Base-by-base conservation (phyloP, 2,329 filamentous ascomycete genomes). In the Fusarium praegraminearum region DNA sequence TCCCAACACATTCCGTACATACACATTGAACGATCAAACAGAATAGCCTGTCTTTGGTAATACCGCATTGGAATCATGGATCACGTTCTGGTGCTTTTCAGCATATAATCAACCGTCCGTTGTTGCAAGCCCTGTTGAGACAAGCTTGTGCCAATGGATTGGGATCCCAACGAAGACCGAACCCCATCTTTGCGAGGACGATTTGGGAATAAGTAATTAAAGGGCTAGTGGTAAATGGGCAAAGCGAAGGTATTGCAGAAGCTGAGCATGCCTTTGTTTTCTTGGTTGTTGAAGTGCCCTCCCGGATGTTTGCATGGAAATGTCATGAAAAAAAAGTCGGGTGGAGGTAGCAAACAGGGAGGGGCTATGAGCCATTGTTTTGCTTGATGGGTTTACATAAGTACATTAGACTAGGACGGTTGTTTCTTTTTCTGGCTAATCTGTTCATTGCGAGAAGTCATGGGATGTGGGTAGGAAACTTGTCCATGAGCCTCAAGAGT, bases 41-140 rank as follows among this genome's bases (percentile, higher is more conserved):
- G 75, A 73, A 73, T 73, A 68, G 65, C 72, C 66, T 72, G 76
- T 80, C 79, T 82, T 78, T 83, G 80, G 80, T 82, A 82, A 82
- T 82, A 82, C 79, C 81, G 82, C 83, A 84, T 84, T 80, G 80
- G 79, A 79, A 78, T 75, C 75, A 77, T 77, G 53, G 45, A 71
- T 72, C 58, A 71, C 69, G 57, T 65, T 74, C 49, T 70, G 70
- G 57, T 67, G 75, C 69, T 69, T 74, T 69, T 74, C 32, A 74
- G 73, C 75, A 77, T 77, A 75, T 75, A 76, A 74, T 77, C 68
- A 58, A 70, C 65, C 60, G 57, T 73, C 59, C 57, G 51, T 55
- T 57, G 26, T 59, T 63, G 56, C 65, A 54, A 59, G 44, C 67
- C 58, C 58, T 35, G 35, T 58, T 49, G 51, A 45, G 56, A 49